Base-by-base conservation (phyloP, 2,329 filamentous ascomycete species). In the Ceratocystis eucalypticola region DNA sequence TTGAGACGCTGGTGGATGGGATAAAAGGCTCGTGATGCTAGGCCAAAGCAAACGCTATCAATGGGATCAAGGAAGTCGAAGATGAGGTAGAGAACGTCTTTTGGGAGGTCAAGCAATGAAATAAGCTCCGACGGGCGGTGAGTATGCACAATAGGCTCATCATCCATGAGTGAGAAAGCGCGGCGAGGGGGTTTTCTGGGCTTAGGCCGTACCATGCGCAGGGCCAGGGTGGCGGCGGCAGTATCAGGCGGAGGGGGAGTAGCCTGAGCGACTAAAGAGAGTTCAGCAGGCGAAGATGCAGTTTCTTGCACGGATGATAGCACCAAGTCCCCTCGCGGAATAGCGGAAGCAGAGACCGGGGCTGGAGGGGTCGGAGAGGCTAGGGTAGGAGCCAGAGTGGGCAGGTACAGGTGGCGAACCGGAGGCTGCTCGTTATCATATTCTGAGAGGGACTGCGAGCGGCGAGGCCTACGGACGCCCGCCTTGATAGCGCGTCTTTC, bases 61-160 rank as follows among this genome's bases (percentile, higher is more conserved):
- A 87, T 85, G 62, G 82, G 82, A 74, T 87, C 84, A 67, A 87
- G 80, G 69, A 82, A 80, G 72, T 84, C 82, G 71, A 85, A 84
- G 69, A 87, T 78, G 68, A 78, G 75, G 69, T 80, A 84, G 73
- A 85, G 83, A 10, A 87, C 75, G 73, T 87, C 84, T 0, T 79
- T 73, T 15, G 84, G 84, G 1, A 87, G 77, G 64, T 82, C 79
- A 46, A 77, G 71, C 6, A 86, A 74, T 17, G 76, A 77, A 61
- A 82, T 74, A 65, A 74, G 74, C 62, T 75, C 71, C 5, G 80
- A 78, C 0, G 79, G 79, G 63, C 74, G 75, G 63, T 82, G 80
- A 63, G 77, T 79, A 66, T 78, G 76, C 17, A 67, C 77, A n/a
- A 79, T 71, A 0, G 82, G 82, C 71, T 84, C 82, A 66, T 81